Evolutionary conservation across 2,329 filamentous ascomycete species (phyloP), one percentile per base, ranked within the genome.

Genomic region (Epicoccum nigrum): DNA sequence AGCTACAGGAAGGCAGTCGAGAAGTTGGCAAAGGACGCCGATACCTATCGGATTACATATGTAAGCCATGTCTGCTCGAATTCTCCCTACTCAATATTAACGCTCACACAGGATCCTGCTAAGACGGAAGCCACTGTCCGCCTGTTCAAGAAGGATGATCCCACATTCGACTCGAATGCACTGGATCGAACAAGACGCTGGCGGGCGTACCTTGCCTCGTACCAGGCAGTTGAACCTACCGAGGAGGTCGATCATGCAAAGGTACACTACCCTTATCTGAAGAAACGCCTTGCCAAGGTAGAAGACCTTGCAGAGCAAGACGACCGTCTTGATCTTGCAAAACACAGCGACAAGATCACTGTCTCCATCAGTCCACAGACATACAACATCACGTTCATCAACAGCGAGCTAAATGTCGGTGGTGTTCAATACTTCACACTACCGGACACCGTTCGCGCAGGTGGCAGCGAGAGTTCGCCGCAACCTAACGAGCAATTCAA

Each of bases 191-290:
- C 85, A 58, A 81, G 81, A 56, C 78, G 86, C 31, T 99, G 94
- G 94, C 90, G 93, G 64, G 96, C 95, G 76, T 99, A 99, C 71
- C 90, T 96, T 50, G 92, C 93, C 15, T 92, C 92, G 0, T 97
- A 89, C 73, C 89, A 91, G 60, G 90, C 91, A 57, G 83, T 92
- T 19, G 91, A 96, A 67, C 89, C 90, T 2, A 99, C 94, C 0
- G 80, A 77, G 45, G 73, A 74, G 34, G 68, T 80, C 8, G 63
- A 68, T 39, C 49, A 54, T 39, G 56, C 53, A 23, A 60, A 61
- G 12, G 65, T 79, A n/a, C 58, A 63, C 21, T 64, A 71, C 8
- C 76, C 77, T 0, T 74, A 77, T 51, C 68, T 79, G 37, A 77
- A 74, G 58, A 70, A 77, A 42, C 71, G 71, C 38, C 59, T 71